phyloP scores from a whole-genome alignment of 2,329 filamentous ascomycete species.

The Elsinoe necatrix region DNA sequence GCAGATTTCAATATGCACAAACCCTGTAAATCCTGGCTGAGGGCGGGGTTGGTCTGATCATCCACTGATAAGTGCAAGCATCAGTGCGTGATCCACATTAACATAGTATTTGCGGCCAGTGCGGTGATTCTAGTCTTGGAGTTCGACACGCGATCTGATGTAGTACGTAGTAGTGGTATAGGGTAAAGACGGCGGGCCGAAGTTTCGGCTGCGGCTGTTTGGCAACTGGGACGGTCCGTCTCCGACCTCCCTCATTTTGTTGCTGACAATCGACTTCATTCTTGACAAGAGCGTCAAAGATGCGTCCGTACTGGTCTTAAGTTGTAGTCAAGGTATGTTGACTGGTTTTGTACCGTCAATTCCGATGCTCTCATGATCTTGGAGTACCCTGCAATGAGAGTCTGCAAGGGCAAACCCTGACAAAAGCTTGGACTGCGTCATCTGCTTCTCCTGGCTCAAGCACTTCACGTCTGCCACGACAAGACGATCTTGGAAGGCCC shows the following conservation, averaged over 20 bases:
- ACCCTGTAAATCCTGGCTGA: not conserved
- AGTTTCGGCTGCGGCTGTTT: not conserved
- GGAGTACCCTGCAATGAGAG: not conserved
- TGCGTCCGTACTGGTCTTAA: not conserved
- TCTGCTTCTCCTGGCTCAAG: not conserved
- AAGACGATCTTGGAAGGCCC: not conserved
- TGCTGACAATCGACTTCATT: not conserved
- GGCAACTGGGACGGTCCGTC: not conserved
- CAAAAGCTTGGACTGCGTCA: conserved; percentile 3
- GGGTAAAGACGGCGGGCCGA: not conserved
- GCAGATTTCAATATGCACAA: no score
- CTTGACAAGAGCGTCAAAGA: not conserved
- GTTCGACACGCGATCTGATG: not conserved
- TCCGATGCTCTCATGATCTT: no score
- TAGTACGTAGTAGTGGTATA: not conserved
- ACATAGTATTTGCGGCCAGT: not conserved
- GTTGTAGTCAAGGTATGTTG: not conserved
- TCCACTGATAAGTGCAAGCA: not conserved
- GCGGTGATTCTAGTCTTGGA: not conserved
- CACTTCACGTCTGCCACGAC: not conserved
- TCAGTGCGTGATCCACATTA: not conserved
- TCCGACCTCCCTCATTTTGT: not conserved
- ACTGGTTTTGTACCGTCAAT: no score
- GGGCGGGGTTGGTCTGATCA: not conserved
- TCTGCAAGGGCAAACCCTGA: not conserved